Evolutionary conservation across 202 grass and related monocot species (phyloP).

Genomic region (Cymbopogon flexuosus): DNA sequence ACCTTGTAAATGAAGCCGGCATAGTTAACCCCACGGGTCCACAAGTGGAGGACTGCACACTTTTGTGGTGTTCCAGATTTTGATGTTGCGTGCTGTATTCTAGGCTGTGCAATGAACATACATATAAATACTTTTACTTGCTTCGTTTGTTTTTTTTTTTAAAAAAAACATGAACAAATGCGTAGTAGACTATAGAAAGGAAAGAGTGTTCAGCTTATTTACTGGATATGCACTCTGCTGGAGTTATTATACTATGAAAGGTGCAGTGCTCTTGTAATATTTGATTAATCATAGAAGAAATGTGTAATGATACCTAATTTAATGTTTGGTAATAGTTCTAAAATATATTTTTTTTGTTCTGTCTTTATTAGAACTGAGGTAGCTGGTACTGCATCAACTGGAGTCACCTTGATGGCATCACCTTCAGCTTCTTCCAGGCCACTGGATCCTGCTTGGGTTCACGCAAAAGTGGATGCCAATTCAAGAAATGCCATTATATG

Average conservation of each 20-base stretch:
- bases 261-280: neutral
- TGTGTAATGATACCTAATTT: neutral
- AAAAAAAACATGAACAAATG: neutral
- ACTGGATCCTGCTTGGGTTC: slow-evolving; percentile 58
- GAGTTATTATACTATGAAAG: neutral
- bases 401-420: slow-evolving; percentile 21
- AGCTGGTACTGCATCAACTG: slow-evolving; percentile 16
- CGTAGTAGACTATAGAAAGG: neutral
- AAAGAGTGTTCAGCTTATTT: neutral
- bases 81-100: neutral
- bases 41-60: neutral
- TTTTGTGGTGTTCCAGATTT: neutral
- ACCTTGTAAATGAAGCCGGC: neutral
- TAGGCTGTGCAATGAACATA: neutral
- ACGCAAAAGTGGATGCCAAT: slow-evolving; percentile 38
- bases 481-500: slow-evolving; percentile 50
- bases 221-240: neutral
- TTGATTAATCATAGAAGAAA: neutral
- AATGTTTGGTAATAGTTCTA: neutral
- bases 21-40: neutral
- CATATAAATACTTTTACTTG: neutral
- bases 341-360: neutral
- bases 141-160: neutral
- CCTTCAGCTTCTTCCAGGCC: slow-evolving; percentile 13
- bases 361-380: neutral